Base-by-base conservation (phyloP, 2,329 filamentous ascomycete species). In the Trichoderma guizhouense region DNA sequence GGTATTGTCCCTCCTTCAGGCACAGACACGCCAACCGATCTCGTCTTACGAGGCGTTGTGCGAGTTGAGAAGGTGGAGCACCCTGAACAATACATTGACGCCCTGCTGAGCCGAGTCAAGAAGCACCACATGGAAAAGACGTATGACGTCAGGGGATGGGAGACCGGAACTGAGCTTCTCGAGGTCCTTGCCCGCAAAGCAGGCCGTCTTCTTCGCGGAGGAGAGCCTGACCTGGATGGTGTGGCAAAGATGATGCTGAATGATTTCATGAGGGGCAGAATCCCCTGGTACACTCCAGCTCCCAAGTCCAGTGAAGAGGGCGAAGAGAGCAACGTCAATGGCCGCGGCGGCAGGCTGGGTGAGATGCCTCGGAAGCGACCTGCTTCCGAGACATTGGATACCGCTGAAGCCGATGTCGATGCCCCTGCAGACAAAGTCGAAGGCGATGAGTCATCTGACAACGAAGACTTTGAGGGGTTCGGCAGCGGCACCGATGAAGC, bases 201-300 rank as follows among this genome's bases (percentile, higher is more conserved):
- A 72, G 96, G 96, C 18, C 88, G 95, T 76, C 83, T 99, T 24
- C 84, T 98, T 18, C 94, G 94, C 79, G 95, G 93, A 72, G 96
- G 95, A n/a, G 96, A 98, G 80, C 92, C 95, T 5, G 96, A 99
- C 81, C 84, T 98, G 70, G 95, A 98, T 77, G 94, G 95, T 77
- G 94, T 97, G 62, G 96, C 96, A 1, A 97, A 97, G 82, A 97
- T 97, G 90, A 92, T 99, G 1, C 84, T 99, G 72, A 98, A 97
- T 78, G 96, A 99, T 79, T 99, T 98, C 80, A 89, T 98, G 78
- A 86, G 96, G 74, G 96, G 96, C 71, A 98, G 95, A 83, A 93
- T 98, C 30, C 96, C 96, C 1, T 99, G 97, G 96, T 99, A 94
- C 79, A 96, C 93, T 0, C 90, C 94, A 9, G 91, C 94, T 11